These are phyloP conservation scores for Domatiomyces globalis DNA, from an alignment of 2,329 filamentous ascomycete species.

Conservation along the genomic window DNA sequence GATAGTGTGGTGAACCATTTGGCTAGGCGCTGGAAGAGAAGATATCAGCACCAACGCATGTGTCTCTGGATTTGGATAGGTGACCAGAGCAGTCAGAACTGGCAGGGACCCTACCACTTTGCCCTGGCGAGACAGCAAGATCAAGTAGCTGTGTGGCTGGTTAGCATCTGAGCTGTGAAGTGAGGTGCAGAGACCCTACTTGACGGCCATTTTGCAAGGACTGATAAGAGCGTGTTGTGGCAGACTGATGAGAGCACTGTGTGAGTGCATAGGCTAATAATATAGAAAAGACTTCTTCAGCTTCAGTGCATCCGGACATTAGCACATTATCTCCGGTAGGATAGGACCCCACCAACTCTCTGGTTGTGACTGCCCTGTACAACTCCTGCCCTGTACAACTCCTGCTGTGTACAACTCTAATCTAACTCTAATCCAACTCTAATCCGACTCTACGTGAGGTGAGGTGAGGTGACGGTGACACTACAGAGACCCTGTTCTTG, in stretches of 20 bases:
- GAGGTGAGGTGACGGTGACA: too few species aligned
- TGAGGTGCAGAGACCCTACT: slow-evolving; percentile 26
- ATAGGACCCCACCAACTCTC: too few species aligned
- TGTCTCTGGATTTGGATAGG: slow-evolving; percentile 24
- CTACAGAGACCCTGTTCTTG: not conserved
- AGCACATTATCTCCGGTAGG: too few species aligned
- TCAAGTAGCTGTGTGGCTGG: slow-evolving; percentile 61
- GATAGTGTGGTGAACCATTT: slow-evolving; percentile 99
- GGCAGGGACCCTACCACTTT: slow-evolving; percentile 67
- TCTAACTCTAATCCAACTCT: too few species aligned
- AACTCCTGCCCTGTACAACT: too few species aligned
- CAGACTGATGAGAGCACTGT: not conserved
- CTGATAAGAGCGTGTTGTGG: not conserved
- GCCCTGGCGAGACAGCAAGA: slow-evolving; percentile 92
- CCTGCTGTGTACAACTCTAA: too few species aligned
- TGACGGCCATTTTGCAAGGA: slow-evolving; percentile 37
- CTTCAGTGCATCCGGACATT: too few species aligned
- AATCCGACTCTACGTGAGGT: too few species aligned
- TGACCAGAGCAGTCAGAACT: slow-evolving; percentile 20
- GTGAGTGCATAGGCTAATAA: not conserved
- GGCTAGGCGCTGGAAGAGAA: slow-evolving; percentile 61
- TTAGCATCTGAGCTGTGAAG: slow-evolving; percentile 7
- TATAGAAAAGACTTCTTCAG: too few species aligned
- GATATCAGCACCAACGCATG: slow-evolving; percentile 21
- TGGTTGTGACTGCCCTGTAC: too few species aligned